Evolutionary conservation across 192 early-diverging fungal species (phyloP).

Genomic region (Oehlia diaphana): DNA sequence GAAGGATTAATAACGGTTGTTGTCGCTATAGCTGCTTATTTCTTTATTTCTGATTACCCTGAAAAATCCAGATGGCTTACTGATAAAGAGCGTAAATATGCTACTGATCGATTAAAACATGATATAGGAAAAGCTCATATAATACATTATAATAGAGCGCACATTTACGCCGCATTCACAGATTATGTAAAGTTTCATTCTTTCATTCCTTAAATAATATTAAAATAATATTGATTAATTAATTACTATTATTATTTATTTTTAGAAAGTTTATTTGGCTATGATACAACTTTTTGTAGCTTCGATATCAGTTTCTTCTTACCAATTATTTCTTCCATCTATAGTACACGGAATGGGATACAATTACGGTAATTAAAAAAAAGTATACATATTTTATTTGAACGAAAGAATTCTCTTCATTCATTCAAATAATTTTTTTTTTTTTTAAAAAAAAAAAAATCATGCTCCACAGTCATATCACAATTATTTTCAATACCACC

Average conservation of each 20-base stretch:
- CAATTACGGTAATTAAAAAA: constrained; percentile 25
- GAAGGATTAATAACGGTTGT: constrained; percentile 56
- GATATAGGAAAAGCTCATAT: constrained; percentile 53
- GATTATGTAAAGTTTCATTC: constrained; percentile 44
- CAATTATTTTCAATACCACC: constrained; percentile 31
- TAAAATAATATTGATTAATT: neutral
- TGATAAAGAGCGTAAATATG: constrained; percentile 43
- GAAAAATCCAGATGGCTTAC: constrained; percentile 47
- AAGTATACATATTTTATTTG: neutral
- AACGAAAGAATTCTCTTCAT: neutral
- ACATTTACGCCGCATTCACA: constrained; percentile 48
- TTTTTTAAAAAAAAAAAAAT: neutral
- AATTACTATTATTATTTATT: neutral
- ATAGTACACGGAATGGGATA: constrained; percentile 72
- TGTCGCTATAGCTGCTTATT: constrained; percentile 42
- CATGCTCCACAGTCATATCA: constrained; percentile 9
- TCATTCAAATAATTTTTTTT: neutral
- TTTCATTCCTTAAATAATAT: constrained; percentile 26
- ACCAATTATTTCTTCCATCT: constrained; percentile 69
- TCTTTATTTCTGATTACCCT: constrained; percentile 53
- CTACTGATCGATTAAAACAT: constrained; percentile 41
- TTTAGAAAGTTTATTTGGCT: constrained; percentile 46
- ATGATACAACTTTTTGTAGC: constrained; percentile 65
- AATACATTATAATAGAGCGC: constrained; percentile 50
- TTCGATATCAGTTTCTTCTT: constrained; percentile 63